A percentile compares a stretch with the other conserved stretches of the same genome.
Conservation (phyloP, 176 grass and related monocot species). For the Carex kokanica region DNA sequence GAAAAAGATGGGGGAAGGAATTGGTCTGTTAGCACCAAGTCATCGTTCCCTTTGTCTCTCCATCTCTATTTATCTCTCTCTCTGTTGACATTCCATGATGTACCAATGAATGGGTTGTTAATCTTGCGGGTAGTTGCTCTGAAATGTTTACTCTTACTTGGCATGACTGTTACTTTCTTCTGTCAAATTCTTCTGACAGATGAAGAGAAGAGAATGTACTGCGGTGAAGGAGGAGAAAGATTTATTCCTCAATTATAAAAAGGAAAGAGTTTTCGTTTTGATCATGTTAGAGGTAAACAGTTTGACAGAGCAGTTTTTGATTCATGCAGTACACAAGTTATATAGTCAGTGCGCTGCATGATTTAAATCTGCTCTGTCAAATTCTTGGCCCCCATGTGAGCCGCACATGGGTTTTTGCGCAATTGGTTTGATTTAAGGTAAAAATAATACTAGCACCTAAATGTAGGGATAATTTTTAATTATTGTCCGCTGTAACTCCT, state of each 20-base stretch:
- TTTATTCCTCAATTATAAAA: neutral
- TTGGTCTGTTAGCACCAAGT: constrained; percentile 3
- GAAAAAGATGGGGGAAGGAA: neutral
- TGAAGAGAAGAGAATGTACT: neutral
- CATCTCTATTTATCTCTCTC: neutral
- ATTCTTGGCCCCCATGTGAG: neutral
- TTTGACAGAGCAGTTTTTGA: too few relatives aligned
- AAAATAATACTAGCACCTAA: neutral
- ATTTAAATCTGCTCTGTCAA: too few relatives aligned
- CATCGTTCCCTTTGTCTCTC: constrained; percentile 2
- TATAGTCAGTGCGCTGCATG: too few relatives aligned
- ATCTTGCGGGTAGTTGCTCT: neutral
- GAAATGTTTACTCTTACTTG: neutral
- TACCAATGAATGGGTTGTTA: neutral
- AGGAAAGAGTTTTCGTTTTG: neutral
- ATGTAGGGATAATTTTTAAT: neutral
- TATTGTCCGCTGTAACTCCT: neutral
- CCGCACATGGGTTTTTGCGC: constrained; percentile 10
- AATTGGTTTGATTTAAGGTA: neutral
- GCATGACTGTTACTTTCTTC: neutral
- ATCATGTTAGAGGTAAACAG: neutral
- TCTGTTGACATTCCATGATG: neutral
- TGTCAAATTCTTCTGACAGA: neutral
- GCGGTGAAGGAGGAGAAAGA: neutral
- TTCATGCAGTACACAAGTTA: too few relatives aligned